phyloP scores from a whole-genome alignment of 192 early-diverging fungal species.

The Linnemannia zychae region DNA sequence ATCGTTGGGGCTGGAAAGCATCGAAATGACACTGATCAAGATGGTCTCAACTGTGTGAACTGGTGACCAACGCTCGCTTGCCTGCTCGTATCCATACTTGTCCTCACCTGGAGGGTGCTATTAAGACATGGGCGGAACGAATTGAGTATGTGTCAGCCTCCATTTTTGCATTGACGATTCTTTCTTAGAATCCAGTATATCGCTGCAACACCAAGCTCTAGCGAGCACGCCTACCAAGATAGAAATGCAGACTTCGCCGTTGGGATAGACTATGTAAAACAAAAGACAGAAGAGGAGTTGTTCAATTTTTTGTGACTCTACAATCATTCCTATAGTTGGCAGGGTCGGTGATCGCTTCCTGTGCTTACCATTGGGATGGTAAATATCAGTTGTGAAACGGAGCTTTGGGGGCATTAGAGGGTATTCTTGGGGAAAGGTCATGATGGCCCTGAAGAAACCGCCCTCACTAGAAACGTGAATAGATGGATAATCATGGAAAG shows the following conservation, averaged over 20 bases:
- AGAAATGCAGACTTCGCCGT: conserved; percentile 96
- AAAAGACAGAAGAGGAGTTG: not conserved
- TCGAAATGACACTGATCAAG: conserved; percentile 89
- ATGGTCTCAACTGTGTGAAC: conserved; percentile 97
- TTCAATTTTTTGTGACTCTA: not conserved
- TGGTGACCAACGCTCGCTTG: conserved; percentile 95
- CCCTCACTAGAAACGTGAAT: conserved; percentile 77
- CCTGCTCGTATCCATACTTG: conserved; percentile 91
- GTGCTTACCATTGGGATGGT: conserved; percentile 89
- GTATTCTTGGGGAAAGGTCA: conserved; percentile 82
- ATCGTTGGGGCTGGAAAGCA: conserved; percentile 94
- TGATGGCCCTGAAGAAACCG: conserved; percentile 91
- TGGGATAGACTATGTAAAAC: conserved; percentile 74
- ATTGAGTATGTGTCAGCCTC: not conserved
- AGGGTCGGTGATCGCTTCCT: not conserved
- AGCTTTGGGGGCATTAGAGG: conserved; percentile 92
- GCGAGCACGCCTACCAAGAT: conserved; percentile 79
- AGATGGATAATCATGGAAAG: not conserved
- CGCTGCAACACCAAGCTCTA: not conserved
- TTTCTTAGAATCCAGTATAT: not conserved
- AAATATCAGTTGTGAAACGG: conserved; percentile 88
- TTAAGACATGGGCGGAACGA: not conserved
- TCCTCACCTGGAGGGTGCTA: conserved; percentile 87
- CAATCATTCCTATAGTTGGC: no score
- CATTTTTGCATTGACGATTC: not conserved